Evolutionary conservation across 257 asterid species (phyloP).

Genomic region (Solanum pimpinellifolium): DNA sequence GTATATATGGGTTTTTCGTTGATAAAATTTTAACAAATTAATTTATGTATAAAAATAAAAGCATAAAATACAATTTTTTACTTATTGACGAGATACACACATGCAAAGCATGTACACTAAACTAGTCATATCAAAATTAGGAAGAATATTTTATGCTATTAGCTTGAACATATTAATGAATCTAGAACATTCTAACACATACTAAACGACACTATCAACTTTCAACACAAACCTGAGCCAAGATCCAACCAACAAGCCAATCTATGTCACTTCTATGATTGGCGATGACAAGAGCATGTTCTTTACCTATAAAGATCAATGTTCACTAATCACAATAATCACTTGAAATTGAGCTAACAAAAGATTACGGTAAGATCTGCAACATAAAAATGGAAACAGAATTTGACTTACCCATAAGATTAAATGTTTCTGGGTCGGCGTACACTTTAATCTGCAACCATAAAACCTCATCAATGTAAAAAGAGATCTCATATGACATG

Average conservation of each 20-base stretch:
- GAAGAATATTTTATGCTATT: background rate
- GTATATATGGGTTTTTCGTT: background rate
- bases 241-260: constrained; percentile 99
- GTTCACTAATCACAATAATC: background rate
- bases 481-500: background rate
- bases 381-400: background rate
- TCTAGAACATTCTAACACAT: background rate
- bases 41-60: too few relatives aligned
- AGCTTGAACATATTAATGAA: background rate
- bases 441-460: constrained; percentile 60
- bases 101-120: background rate
- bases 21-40: background rate
- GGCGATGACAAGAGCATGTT: constrained; percentile 73
- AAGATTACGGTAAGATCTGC: background rate
- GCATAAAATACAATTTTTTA: background rate
- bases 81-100: background rate
- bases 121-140: background rate
- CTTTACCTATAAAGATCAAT: constrained; percentile 55
- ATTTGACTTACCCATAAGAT: constrained; percentile 52
- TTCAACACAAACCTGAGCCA: constrained; percentile 66
- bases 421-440: constrained; percentile 58
- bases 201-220: background rate
- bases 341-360: background rate
- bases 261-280: constrained; percentile 95
- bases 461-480: constrained; percentile 1